A percentile compares a stretch with the other conserved stretches of the same genome.
Evolutionary conservation across 257 asterid species (phyloP).

Genomic region (Ligustrum vulgare): DNA sequence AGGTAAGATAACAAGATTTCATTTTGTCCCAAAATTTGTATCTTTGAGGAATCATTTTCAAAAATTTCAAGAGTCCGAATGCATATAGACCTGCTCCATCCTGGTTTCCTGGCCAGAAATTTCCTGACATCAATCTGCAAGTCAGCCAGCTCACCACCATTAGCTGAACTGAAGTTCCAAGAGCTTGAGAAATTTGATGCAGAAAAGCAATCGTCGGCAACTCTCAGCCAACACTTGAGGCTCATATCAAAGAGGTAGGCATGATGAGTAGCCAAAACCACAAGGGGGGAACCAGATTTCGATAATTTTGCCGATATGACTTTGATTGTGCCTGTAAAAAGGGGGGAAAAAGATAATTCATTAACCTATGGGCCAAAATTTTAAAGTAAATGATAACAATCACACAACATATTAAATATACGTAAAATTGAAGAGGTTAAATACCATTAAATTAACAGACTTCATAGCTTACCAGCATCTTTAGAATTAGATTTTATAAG

Average conservation of each 20-base stretch:
- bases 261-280: constrained; percentile 88
- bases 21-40: neutral
- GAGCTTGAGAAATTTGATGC: constrained; percentile 91
- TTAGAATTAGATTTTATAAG: constrained; percentile 49
- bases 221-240: constrained; percentile 95
- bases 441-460: neutral
- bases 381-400: neutral
- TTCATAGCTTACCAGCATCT: constrained; percentile 45
- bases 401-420: neutral
- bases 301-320: constrained; percentile 90
- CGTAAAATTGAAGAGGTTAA: neutral
- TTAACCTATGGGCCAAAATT: neutral
- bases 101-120: constrained; percentile 86
- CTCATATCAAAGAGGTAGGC: constrained; percentile 79
- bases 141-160: constrained; percentile 87
- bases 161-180: constrained; percentile 75
- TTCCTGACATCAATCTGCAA: constrained; percentile 93
- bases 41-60: neutral
- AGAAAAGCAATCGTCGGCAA: constrained; percentile 94
- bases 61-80: constrained; percentile 7
- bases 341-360: constrained; percentile 1
- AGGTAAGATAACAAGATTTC: neutral
- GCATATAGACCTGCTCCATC: constrained; percentile 81
- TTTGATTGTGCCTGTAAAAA: constrained; percentile 67
- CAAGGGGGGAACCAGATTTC: constrained; percentile 84